Evolutionary conservation across 768 basidiomycete genomes (phyloP).

Genomic region (Flagelloscypha sp.): DNA sequence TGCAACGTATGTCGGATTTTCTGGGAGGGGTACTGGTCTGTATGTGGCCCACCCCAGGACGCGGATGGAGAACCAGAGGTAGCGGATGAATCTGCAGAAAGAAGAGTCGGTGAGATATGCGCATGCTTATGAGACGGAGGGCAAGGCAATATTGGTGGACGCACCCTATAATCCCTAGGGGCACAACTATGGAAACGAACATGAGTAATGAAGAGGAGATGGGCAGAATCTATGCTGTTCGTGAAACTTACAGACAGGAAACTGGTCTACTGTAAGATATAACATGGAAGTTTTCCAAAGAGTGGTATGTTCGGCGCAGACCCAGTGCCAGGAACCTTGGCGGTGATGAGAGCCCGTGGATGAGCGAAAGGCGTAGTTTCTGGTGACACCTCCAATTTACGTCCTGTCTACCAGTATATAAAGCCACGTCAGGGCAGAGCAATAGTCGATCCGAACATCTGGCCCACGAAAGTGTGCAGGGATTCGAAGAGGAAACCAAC

Average conservation of each 20-base stretch:
- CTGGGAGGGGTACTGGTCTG: slow-evolving; percentile 82
- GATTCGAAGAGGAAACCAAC: no score
- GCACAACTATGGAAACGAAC: slow-evolving; percentile 51
- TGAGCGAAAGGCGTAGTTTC: no score
- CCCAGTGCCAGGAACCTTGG: no score
- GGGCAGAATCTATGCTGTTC: neutral
- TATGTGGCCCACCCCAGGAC: slow-evolving; percentile 71
- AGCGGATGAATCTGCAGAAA: slow-evolving; percentile 72
- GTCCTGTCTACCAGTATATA: no score
- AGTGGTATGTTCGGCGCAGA: no score
- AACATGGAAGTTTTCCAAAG: no score
- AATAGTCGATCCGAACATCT: no score
- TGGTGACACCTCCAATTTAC: no score
- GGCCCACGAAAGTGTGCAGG: no score
- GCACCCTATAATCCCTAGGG: slow-evolving; percentile 83
- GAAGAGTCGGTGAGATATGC: slow-evolving; percentile 1
- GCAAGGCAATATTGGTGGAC: slow-evolving; percentile 12
- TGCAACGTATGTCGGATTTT: slow-evolving; percentile 85
- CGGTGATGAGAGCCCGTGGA: no score
- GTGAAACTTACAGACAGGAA: slow-evolving; percentile 73
- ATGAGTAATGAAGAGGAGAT: slow-evolving; percentile 3
- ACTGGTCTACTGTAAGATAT: slow-evolving; percentile 85
- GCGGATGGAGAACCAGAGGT: slow-evolving; percentile 89
- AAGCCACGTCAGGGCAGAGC: no score
- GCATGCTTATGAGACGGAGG: neutral